Evolutionary conservation across 768 basidiomycete genomes (phyloP), one percentile per base, ranked within the genome.

Genomic region (Sarcodon aspratus): DNA sequence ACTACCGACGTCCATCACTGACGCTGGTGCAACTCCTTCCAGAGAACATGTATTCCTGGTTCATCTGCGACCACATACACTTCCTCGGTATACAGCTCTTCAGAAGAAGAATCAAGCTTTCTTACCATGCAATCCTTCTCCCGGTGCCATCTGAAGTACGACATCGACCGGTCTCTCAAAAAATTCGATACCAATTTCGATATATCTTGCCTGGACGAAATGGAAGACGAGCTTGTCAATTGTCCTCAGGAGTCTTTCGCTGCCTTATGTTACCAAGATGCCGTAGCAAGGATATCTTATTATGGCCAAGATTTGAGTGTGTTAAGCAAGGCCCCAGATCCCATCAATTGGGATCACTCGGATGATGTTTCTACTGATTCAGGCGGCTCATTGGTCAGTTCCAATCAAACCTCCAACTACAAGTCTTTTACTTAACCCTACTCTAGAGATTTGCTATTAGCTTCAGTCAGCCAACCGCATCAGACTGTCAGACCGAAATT

Each of bases 171-270:
- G 15, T 32, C 45, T 7, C 45, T 46, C 2, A 31, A 27, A 27
- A 42, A 9, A 9, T 52, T 59, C 33, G 47, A 64, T 50, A 61
- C 69, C 53, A 64, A 67, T 46, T 63, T 73, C 50, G 69, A 72
- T 56, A 59, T 63, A 8, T 55, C 64, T 7, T 70, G 70, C 52
- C 63, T 73, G 17, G 60, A 69, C 50, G 61, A 62, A 36, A 66
- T 73, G 35, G 71, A 73, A 55, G 61, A 70, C 17, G 65, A 70
- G 51, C 66, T 72, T 0, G 63, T 73, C 9, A 55, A 65, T 32
- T 62, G 64, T 0, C 71, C 71, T 9, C 56, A 62, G 3, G 67
- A 69, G 21, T 62, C 69, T 21, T 73, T 71, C 53, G 67, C 69
- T 4, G 72, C 72, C 45, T 48, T 69, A 1, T 73, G 71, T 51